Base-by-base conservation (phyloP, 2,329 filamentous ascomycete species). In the Rosellinia necatrix region DNA sequence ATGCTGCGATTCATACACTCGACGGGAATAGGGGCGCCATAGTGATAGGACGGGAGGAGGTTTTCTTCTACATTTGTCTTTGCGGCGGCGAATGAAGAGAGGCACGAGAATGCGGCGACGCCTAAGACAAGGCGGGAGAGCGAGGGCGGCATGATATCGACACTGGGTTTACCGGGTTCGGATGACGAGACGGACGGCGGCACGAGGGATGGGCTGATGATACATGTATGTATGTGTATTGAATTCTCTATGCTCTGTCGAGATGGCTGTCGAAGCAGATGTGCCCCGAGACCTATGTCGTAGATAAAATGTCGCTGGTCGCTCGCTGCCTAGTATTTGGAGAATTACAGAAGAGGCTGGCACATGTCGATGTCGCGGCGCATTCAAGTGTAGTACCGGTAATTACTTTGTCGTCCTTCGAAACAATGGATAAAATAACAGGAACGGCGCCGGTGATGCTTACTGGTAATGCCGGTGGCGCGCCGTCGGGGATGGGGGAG, bases 1-100 rank as follows among this genome's bases (percentile, higher is more conserved):
- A 86, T 82, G 72, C 85, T 89, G 58, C 88, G 81, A 68, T 89
- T 88, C 78, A 91, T 82, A 76, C 88, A 91, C 67, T 87, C 86
- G 17, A 91, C 85, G 32, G 81, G 79, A 58, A 91, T 87, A 9
- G 82, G 72, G 12, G 87, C 86, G 64, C 85, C 85, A 68, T 87
- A 88, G 66, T 83, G 81, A 68, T 87, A 87, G 24, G 83, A 85
- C 0, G 84, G 83, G 40, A 86, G 73, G 22, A 73, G 69, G 57
- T 77, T 74, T 56, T 78, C 76, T 42, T 66, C 59, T 6, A 70
- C 51, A 34, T 34, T 62, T 15, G 60, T 58, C 30, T 54, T 61
- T 13, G 63, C 67, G 29, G 58, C 21, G 37, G 47, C 59, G 21
- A 41, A 24, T n/a, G 30, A 56, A 46, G 37, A 32, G 8, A 66